phyloP scores from a whole-genome alignment of 1,284 basidiomycete species.

The Agroathelia rolfsii region DNA sequence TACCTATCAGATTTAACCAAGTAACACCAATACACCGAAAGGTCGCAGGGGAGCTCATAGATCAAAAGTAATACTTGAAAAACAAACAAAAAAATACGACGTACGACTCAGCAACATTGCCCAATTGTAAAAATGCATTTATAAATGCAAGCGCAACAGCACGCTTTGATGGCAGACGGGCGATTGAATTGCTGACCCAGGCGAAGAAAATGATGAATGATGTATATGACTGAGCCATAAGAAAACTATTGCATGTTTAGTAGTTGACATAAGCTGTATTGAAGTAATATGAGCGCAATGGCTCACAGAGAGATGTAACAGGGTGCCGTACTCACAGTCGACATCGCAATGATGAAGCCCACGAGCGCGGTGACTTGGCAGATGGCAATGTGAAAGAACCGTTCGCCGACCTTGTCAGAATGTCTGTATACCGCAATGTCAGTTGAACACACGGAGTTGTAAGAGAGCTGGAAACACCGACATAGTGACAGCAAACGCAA shows the following conservation, averaged over 20 bases:
- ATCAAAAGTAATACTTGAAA: neutral
- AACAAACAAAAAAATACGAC: conserved; percentile 17
- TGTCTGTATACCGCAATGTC: too few relatives aligned
- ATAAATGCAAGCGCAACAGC: conserved; percentile 70
- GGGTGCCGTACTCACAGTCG: conserved; percentile 41
- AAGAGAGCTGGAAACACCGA: too few relatives aligned
- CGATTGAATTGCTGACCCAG: conserved; percentile 64
- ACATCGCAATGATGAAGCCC: conserved; percentile 52
- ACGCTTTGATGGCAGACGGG: conserved; percentile 60
- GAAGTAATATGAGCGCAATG: too few relatives aligned
- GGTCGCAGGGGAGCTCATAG: conserved; percentile 4
- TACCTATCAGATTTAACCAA: conserved; percentile 24
- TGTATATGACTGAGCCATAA: conserved; percentile 69
- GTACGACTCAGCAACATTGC: conserved; percentile 69
- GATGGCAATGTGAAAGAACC: conserved; percentile 55
- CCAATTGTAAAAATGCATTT: conserved; percentile 62
- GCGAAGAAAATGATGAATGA: conserved; percentile 62
- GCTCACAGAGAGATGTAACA: conserved; percentile 54
- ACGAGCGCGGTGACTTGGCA: conserved; percentile 55
- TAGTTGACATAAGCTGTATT: too few relatives aligned
- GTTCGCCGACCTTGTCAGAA: conserved; percentile 61
- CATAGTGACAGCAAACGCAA: conserved; percentile 40
- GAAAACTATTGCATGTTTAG: conserved; percentile 56
- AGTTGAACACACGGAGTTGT: too few relatives aligned
- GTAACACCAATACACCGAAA: conserved; percentile 5